Base-by-base conservation (phyloP, 2,329 filamentous ascomycete genomes). In the Akanthomyces muscarius region DNA sequence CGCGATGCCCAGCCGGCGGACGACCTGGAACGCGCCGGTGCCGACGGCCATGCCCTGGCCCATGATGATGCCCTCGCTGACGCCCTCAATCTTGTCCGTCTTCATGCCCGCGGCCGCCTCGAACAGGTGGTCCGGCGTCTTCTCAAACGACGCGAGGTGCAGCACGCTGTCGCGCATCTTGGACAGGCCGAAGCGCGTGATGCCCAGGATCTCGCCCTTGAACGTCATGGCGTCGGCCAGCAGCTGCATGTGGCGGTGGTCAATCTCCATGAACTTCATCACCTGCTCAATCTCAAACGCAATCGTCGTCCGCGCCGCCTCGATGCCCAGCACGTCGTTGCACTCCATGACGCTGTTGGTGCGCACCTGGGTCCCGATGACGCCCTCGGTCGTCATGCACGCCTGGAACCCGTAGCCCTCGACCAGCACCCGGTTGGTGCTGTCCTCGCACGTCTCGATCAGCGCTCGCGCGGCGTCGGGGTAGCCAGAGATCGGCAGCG, bases 161-260 rank as follows among this genome's bases (percentile, higher is more conserved):
- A 99, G 80, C 13, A 98, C 95, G 18, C 86, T 91, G 75, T 99
- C 95, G 58, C 95, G 85, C 89, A 97, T 98, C 82, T 98, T 99
- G 63, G 92, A 90, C 30, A 99, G 82, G 58, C 95, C 95, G 75
- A 98, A 98, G 38, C 95, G 89, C 2, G 95, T 99, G 73, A 99
- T 99, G 58, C 95, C 95, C 21, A 97, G 84, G 0, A 99, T 91
- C 69, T 98, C 94, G 57, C 95, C 95, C 80, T 97, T 98, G 83
- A 94, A 98, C 0, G 95, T 98, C 95, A 99, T 99, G 61, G 97
- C 93, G 71, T 99, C 95, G 13, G 95, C 94, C 1, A 99, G 86
- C 21, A 99, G 84, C 74, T 97, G 90, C 92, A 99, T 98, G 78
- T 99, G 95, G 62, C 95, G 90, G 51, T 93, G 94, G 76, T 99